phyloP scores from a whole-genome alignment of 2,329 filamentous ascomycete species.

The Cladosporium cucumerinum region DNA sequence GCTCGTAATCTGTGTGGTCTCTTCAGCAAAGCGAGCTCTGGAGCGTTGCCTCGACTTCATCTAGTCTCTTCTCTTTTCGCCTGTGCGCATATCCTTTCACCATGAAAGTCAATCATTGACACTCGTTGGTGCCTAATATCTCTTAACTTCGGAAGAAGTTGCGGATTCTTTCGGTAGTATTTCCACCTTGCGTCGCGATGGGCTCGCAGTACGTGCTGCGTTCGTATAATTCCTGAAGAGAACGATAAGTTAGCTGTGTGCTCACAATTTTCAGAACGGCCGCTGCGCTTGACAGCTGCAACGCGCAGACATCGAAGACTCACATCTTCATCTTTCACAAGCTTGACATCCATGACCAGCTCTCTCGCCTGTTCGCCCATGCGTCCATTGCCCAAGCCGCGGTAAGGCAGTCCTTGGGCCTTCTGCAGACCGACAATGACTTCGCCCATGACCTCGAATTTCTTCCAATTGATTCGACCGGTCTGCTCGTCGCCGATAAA shows the following conservation, averaged over 20 bases:
- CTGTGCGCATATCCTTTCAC: not conserved
- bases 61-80: not conserved
- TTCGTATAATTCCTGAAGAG: conserved; percentile 54
- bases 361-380: conserved; percentile 61
- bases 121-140: not conserved
- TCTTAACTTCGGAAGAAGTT: not conserved
- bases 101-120: not conserved
- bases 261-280: not conserved
- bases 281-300: not conserved
- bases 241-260: conserved; percentile 19
- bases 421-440: conserved; percentile 86
- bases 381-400: conserved; percentile 49
- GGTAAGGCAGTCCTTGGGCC: conserved; percentile 82
- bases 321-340: conserved; percentile 85
- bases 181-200: conserved; percentile 30
- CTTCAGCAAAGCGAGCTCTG: not conserved
- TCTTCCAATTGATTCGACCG: conserved; percentile 86
- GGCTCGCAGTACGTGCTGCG: conserved; percentile 54
- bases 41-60: not conserved
- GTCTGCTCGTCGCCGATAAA: conserved; percentile 62
- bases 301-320: conserved; percentile 35
- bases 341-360: conserved; percentile 75
- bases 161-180: conserved; percentile 3
- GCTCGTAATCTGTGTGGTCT: not conserved
- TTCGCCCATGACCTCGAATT: conserved; percentile 94